phyloP scores from a whole-genome alignment of 116 monocot genomes.

The Posidonia oceanica region DNA sequence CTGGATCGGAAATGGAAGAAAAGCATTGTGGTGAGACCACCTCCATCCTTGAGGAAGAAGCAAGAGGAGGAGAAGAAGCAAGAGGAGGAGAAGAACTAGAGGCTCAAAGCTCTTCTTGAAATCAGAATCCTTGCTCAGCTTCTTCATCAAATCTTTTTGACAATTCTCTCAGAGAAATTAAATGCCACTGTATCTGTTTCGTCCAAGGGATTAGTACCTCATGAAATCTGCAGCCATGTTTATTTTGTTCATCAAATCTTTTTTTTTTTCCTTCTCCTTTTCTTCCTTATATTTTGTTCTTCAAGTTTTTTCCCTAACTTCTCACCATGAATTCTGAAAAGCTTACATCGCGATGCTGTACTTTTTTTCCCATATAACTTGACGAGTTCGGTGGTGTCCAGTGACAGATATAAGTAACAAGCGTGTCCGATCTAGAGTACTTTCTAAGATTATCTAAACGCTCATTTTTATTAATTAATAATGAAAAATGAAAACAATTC shows the following conservation, averaged over 20 bases:
- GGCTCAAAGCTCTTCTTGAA: slow-evolving; percentile 30
- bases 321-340: background rate
- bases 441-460: no score
- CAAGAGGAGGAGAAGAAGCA: slow-evolving; percentile 53
- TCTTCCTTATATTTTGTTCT: no score
- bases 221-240: background rate
- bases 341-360: no score
- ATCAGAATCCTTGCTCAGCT: background rate
- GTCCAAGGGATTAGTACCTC: background rate
- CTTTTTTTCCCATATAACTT: no score
- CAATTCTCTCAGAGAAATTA: no score
- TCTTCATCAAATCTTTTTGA: background rate
- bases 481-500: background rate
- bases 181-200: background rate
- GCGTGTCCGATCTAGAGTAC: no score
- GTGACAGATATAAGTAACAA: no score
- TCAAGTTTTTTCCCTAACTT: background rate
- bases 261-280: background rate
- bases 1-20: slow-evolving; percentile 87
- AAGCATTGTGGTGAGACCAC: slow-evolving; percentile 80
- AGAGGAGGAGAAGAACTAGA: slow-evolving; percentile 68
- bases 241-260: background rate
- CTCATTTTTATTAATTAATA: background rate
- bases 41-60: slow-evolving; percentile 82
- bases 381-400: no score